These are phyloP conservation scores for Paramecium biaurelia DNA, from an alignment of 73 alveolate genomes.

Conservation along the genomic window DNA sequence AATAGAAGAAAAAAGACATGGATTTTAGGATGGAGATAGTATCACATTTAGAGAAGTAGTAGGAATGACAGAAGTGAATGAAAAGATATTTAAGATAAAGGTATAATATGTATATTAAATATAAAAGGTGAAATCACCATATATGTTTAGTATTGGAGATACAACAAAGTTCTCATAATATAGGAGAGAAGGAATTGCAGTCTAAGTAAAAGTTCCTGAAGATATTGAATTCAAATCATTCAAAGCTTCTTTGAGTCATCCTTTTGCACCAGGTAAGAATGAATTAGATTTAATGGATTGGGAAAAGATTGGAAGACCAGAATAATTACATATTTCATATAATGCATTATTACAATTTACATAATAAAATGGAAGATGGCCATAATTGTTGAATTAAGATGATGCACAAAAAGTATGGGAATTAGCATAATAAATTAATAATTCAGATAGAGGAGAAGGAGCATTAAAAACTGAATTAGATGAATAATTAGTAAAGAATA, in stretches of 20 bases:
- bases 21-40: conserved; percentile 93
- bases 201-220: conserved; percentile 87
- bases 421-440: conserved; percentile 77
- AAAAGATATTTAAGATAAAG: conserved; percentile 69
- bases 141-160: conserved; percentile 92
- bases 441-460: conserved; percentile 72
- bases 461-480: conserved; percentile 78
- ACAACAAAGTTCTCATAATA: conserved; percentile 87
- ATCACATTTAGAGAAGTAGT: conserved; percentile 96
- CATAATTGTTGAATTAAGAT: conserved; percentile 75
- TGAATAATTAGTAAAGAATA: conserved; percentile 80
- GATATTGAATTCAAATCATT: conserved; percentile 67
- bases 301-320: conserved; percentile 89
- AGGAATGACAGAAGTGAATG: conserved; percentile 98
- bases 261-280: conserved; percentile 76
- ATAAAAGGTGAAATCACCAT: conserved; percentile 59
- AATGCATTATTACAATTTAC: conserved; percentile 71
- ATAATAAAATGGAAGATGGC: conserved; percentile 65
- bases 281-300: conserved; percentile 86
- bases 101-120: conserved; percentile 71
- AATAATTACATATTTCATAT: conserved; percentile 78
- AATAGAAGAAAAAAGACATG: conserved; percentile 93
- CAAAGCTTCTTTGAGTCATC: conserved; percentile 70
- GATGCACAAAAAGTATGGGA: conserved; percentile 75
- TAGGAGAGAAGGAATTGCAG: conserved; percentile 95